These are phyloP conservation scores for Canna indica DNA, from an alignment of 176 grass and related monocot genomes.

Conservation along the genomic window DNA sequence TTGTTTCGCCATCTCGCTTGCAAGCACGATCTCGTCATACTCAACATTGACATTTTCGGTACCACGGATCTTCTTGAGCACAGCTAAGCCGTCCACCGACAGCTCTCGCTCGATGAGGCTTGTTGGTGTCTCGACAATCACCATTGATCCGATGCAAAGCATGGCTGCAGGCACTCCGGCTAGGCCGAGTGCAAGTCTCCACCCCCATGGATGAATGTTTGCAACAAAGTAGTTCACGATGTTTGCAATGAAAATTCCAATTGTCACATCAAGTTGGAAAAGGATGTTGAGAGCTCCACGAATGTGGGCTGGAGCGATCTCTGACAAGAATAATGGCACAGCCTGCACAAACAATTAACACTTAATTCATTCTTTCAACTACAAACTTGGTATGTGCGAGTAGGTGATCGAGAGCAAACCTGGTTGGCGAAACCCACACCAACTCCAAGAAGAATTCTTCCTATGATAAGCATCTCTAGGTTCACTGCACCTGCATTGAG, in stretches of 20 bases:
- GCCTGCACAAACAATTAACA: no score
- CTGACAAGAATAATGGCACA: slow-evolving; percentile 5
- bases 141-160: neutral
- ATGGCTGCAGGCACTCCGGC: neutral
- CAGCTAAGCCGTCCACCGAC: neutral
- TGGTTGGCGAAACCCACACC: slow-evolving; percentile 20
- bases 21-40: slow-evolving; percentile 17
- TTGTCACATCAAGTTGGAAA: slow-evolving; percentile 4
- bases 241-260: slow-evolving; percentile 8
- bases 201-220: neutral
- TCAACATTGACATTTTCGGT: slow-evolving; percentile 20
- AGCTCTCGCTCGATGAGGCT: slow-evolving; percentile 20
- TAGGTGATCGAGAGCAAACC: neutral
- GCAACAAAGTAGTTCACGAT: slow-evolving; percentile 9
- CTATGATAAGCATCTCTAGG: neutral
- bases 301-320: neutral
- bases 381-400: no score
- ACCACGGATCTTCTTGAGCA: slow-evolving; percentile 23
- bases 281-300: slow-evolving; percentile 13
- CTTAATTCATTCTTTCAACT: no score
- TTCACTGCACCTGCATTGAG: neutral
- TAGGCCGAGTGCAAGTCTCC: slow-evolving; percentile 10
- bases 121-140: slow-evolving; percentile 28
- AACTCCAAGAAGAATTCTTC: slow-evolving; percentile 11
- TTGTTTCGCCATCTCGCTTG: neutral